These are phyloP conservation scores for Rubus parviflorus DNA, from an alignment of 306 rosid species.

Conservation along the genomic window DNA sequence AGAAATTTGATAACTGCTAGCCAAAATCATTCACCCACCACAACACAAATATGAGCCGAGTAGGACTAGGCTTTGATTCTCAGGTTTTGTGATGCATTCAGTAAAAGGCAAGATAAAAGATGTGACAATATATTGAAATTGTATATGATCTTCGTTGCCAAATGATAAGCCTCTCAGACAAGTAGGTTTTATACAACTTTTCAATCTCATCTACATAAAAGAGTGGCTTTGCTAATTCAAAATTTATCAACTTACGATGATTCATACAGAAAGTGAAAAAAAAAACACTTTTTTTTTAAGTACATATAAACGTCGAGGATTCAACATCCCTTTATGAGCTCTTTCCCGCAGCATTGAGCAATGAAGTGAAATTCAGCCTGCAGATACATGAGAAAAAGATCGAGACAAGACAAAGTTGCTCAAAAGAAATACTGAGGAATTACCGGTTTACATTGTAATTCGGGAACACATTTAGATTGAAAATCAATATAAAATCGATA, in stretches of 20 bases:
- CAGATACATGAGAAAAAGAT: conserved; percentile 19
- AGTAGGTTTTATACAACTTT: not conserved
- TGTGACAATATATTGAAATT: not conserved
- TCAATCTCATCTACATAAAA: not conserved
- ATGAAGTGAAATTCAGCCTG: conserved; percentile 88
- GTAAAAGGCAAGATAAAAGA: not conserved
- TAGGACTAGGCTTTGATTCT: not conserved
- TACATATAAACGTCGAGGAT: conserved; percentile 15
- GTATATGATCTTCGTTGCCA: not conserved
- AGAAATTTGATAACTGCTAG: too few relatives aligned
- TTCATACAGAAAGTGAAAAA: conserved; percentile 29
- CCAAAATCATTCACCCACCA: too few relatives aligned
- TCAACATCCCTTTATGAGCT: conserved; percentile 38
- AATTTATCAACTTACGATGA: conserved; percentile 8
- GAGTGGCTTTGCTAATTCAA: not conserved
- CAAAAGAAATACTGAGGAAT: conserved; percentile 3
- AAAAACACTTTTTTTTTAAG: conserved; percentile 4
- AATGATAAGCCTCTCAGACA: not conserved
- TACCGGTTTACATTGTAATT: not conserved
- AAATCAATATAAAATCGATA: not conserved
- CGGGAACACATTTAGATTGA: not conserved
- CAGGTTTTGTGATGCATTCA: not conserved
- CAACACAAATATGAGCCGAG: too few relatives aligned
- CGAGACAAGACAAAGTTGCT: conserved; percentile 15
- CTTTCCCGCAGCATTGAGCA: conserved; percentile 66